Evolutionary conservation across 2,329 filamentous ascomycete genomes (phyloP), one percentile per base, ranked within the genome.

Genomic region (Trichophyton simii): DNA sequence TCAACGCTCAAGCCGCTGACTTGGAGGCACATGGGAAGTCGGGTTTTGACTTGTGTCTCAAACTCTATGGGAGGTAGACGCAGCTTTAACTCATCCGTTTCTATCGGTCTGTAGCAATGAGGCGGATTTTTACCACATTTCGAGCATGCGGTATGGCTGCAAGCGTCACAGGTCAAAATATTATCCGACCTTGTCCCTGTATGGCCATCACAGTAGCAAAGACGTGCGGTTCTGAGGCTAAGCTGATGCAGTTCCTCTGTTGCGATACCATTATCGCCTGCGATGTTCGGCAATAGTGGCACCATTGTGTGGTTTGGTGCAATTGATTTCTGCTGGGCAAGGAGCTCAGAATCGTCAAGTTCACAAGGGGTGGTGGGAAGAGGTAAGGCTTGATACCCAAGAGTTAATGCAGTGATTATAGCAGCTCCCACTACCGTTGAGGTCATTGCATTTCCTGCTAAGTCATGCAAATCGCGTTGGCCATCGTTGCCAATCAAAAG

Each of bases 401-500:
- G 68, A 42, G 84, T 79, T 1, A 91, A 70, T 0, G 83, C 79
- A 1, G 83, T 76, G 1, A 89, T 67, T 1, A 88, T 79, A 0
- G 82, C 81, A 1, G 81, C 78, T 2, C 85, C 86, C 8, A 91
- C 83, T 0, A 90, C 86, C 0, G 88, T 87, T 0, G 83, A 83
- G 0, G 82, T 84, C 88, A 92, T 92, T 0, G 88, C 88, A 69
- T 94, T 92, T 0, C 88, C 88, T 1, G 87, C 87, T 1, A 92
- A 75, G 65, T 90, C 83, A 64, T 86, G 83, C 1, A 89, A 75
- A 18, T 91, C 76, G 1, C 74, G 71, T 55, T 85, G 78, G 0
- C 79, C 81, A 66, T 91, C 85, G 7, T 80, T 79, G 0, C 82
- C 84, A n/a, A 90, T 77, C 0, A 83, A 75, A 9, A 91, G 75